phyloP scores from a whole-genome alignment of 805 yeast species.

The Ascoidea tarda region DNA sequence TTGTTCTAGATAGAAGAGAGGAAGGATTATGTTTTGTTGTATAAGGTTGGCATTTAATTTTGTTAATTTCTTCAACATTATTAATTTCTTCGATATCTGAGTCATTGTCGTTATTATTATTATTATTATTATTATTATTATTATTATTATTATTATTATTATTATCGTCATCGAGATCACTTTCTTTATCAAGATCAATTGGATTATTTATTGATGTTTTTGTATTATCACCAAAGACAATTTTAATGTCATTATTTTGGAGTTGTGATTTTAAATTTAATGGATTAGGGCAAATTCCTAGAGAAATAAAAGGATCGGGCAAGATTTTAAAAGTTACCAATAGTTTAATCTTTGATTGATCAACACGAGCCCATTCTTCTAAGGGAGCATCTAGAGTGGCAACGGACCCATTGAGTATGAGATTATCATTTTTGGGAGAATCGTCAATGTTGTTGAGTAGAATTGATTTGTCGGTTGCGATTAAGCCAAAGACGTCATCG shows the following conservation, averaged over 20 bases:
- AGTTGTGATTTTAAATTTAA: not conserved
- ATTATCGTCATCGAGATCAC: not conserved
- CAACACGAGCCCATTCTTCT: not conserved
- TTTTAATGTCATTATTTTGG: not conserved
- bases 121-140: constrained; percentile 18
- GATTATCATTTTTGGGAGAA: not conserved
- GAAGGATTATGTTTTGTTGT: too few species aligned
- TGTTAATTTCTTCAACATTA: too few species aligned
- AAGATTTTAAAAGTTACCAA: not conserved
- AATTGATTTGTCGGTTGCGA: constrained; percentile 1
- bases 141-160: not conserved
- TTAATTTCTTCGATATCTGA: constrained; percentile 3
- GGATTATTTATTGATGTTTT: not conserved
- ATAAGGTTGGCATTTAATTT: too few species aligned
- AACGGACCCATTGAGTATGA: not conserved
- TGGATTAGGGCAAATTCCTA: too few species aligned
- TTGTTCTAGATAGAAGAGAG: too few species aligned
- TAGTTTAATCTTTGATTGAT: not conserved
- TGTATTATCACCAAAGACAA: not conserved
- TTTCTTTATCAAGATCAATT: not conserved
- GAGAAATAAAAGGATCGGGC: not conserved
- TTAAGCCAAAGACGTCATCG: constrained; percentile 6
- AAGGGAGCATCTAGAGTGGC: not conserved
- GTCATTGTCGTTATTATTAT: constrained; percentile 19
- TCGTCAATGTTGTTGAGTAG: not conserved